A percentile compares a stretch with the other conserved stretches of the same genome.
Conservation (phyloP, 192 early-diverging fungal genomes). For the Linnemannia zychae region DNA sequence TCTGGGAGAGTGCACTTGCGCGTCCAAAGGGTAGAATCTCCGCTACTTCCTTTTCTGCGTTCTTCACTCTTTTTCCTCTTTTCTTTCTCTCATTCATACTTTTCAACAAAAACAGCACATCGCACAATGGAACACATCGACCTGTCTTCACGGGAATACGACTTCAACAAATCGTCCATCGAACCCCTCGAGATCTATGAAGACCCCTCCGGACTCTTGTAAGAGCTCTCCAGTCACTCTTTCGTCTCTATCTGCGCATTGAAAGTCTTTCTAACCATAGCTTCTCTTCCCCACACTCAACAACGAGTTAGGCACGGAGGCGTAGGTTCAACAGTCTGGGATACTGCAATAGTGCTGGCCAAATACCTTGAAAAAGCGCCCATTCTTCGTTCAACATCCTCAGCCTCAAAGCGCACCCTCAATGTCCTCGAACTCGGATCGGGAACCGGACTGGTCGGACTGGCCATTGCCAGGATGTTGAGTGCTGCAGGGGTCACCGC, state of each 20-base stretch:
- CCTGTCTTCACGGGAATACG: slow-evolving; percentile 45
- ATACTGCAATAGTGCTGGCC: slow-evolving; percentile 46
- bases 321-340: slow-evolving; percentile 56
- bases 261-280: neutral
- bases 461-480: slow-evolving; percentile 58
- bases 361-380: slow-evolving; percentile 36
- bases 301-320: slow-evolving; percentile 33
- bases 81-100: neutral
- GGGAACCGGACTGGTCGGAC: slow-evolving; percentile 71
- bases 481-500: neutral
- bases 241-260: no score
- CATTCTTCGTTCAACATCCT: neutral
- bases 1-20: neutral
- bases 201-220: slow-evolving; percentile 47
- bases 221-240: neutral
- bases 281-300: neutral
- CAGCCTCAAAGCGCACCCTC: neutral
- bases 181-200: slow-evolving; percentile 45
- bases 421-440: slow-evolving; percentile 67
- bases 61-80: neutral
- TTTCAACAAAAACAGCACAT: neutral
- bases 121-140: slow-evolving; percentile 16
- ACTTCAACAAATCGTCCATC: slow-evolving; percentile 34
- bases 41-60: neutral
- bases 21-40: neutral